Conservation (phyloP, 169 alveolate species). For the Neospora caninum region DNA sequence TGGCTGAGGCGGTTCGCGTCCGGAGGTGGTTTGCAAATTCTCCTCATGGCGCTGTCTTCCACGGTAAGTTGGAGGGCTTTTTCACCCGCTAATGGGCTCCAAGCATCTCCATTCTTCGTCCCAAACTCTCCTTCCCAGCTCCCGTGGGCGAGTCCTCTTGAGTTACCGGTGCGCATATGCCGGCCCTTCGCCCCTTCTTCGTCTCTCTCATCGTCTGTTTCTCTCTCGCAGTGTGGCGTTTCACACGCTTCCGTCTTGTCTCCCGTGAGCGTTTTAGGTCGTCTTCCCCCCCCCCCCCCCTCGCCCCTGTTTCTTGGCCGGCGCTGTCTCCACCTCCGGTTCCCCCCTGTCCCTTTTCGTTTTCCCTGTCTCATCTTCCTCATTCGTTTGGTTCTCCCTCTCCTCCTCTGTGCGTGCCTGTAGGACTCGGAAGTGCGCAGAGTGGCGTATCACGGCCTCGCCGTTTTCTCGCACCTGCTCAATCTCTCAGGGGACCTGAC, state of each 20-base stretch:
- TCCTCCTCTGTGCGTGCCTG: not conserved
- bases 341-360: too few relatives aligned
- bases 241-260: too few relatives aligned
- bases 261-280: too few relatives aligned
- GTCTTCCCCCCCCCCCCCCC: too few relatives aligned
- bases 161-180: not conserved
- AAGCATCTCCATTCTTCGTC: too few relatives aligned
- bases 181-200: not conserved
- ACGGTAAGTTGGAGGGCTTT: conserved; percentile 1
- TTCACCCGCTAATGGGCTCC: not conserved
- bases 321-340: too few relatives aligned
- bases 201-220: not conserved
- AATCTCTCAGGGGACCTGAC: conserved; percentile 56
- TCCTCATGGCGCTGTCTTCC: conserved; percentile 53
- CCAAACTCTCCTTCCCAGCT: too few relatives aligned
- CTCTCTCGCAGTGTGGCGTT: not conserved
- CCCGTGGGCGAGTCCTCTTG: too few relatives aligned
- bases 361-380: too few relatives aligned
- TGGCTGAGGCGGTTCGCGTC: conserved; percentile 62
- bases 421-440: conserved; percentile 61
- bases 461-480: conserved; percentile 54
- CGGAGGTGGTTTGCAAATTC: conserved; percentile 59
- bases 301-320: too few relatives aligned
- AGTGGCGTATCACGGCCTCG: conserved; percentile 28
- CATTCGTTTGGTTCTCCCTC: not conserved